These are phyloP conservation scores for Paratinospora sagittata DNA, from an alignment of 164 flowering plant species.

Conservation along the genomic window DNA sequence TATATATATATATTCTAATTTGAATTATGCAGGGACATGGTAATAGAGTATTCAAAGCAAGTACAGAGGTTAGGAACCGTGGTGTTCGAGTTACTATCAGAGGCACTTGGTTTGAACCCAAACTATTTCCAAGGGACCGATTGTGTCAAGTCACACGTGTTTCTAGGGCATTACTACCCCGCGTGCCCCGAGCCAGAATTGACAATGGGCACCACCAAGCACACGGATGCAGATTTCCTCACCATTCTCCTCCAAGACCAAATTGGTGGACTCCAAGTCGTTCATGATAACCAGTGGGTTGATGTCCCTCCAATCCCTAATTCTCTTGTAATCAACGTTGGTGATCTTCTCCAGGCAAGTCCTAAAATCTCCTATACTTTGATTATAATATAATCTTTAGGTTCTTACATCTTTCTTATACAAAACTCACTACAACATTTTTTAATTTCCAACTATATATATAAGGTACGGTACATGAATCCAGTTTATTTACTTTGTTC, in stretches of 20 bases:
- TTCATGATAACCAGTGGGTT: too few relatives aligned
- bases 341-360: constrained; percentile 4
- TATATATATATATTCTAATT: too few relatives aligned
- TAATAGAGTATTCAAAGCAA: constrained; percentile 2
- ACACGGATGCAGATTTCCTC: background rate
- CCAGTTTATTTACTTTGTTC: too few relatives aligned
- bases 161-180: constrained; percentile 5
- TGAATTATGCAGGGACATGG: background rate
- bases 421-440: too few relatives aligned
- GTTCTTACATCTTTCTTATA: too few relatives aligned
- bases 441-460: too few relatives aligned
- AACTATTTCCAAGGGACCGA: background rate
- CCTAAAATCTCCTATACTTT: too few relatives aligned
- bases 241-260: constrained; percentile 8
- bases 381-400: too few relatives aligned
- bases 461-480: too few relatives aligned
- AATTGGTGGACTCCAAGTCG: constrained; percentile 4
- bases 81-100: constrained; percentile 7
- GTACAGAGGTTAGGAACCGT: background rate
- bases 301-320: background rate
- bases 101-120: background rate
- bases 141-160: background rate
- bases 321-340: constrained; percentile 1
- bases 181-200: constrained; percentile 5
- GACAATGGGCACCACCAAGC: background rate